phyloP scores from a whole-genome alignment of 2,329 filamentous ascomycete genomes.

The Amauroascus niger region DNA sequence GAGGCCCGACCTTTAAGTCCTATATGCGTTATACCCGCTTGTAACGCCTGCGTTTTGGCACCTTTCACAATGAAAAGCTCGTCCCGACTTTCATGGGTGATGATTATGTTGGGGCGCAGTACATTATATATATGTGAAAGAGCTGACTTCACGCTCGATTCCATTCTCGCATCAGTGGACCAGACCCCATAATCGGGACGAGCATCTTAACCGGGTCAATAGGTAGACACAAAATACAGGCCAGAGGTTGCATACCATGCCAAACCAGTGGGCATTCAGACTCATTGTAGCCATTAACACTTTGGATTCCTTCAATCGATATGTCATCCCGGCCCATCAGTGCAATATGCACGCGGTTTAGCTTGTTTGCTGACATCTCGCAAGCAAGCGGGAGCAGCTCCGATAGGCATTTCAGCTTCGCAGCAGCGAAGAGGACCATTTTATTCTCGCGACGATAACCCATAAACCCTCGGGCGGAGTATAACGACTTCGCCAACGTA shows the following conservation, averaged over 20 bases:
- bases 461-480: slow-evolving; percentile 46
- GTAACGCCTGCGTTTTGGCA: slow-evolving; percentile 46
- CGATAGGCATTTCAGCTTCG: slow-evolving; percentile 62
- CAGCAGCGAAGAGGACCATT: slow-evolving; percentile 70
- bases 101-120: slow-evolving; percentile 65
- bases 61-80: slow-evolving; percentile 57
- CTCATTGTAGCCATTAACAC: slow-evolving; percentile 68
- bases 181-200: slow-evolving; percentile 61
- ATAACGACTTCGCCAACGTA: slow-evolving; percentile 54
- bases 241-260: slow-evolving; percentile 42
- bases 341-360: slow-evolving; percentile 71
- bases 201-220: slow-evolving; percentile 48
- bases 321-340: slow-evolving; percentile 66
- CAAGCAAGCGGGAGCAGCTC: slow-evolving; percentile 73
- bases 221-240: slow-evolving; percentile 20
- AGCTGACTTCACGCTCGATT: slow-evolving; percentile 53
- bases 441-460: slow-evolving; percentile 48
- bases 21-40: slow-evolving; percentile 55
- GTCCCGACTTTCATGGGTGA: slow-evolving; percentile 62
- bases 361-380: slow-evolving; percentile 62
- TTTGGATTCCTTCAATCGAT: slow-evolving; percentile 56
- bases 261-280: slow-evolving; percentile 55
- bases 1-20: slow-evolving; percentile 58
- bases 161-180: slow-evolving; percentile 62
- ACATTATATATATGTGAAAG: slow-evolving; percentile 62